Evolutionary conservation across 495 filamentous ascomycete genomes (phyloP), one percentile per base, ranked within the genome.

Genomic region (Daldinia vernicosa): DNA sequence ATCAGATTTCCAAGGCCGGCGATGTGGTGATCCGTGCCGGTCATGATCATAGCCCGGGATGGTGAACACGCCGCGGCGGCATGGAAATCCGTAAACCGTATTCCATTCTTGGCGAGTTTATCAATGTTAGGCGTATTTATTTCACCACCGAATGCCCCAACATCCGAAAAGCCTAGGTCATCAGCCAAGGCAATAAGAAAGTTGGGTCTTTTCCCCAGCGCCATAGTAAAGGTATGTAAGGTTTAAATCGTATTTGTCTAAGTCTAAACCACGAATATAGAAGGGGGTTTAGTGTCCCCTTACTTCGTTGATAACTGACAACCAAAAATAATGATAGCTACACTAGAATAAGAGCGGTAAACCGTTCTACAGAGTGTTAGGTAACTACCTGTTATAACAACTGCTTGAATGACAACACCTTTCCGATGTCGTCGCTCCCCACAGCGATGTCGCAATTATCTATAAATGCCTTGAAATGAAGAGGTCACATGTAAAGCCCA

Each of bases 1-100:
- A 80, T 73, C 39, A 86, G 56, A 39, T 84, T 83, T 17, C 84
- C 84, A 0, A 86, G 70, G 8, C 83, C 82, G 15, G 84, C 81
- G 53, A 84, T 82, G 66, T 86, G 86, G 60, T 84, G 77, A 55
- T 87, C 87, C 3, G 86, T 88, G 4, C 85, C 85, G 3, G 82
- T 82, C 63, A 87, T 72, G 33, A 87, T 80, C 89, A 91, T 91
- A 40, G 88, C 85, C 9, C 87, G 81, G 6, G 86, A 87, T 24
- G 89, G 88, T 73, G 85, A 89, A 75, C 89, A 91, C 75, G 88
- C 87, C 24, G 88, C 86, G 7, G 88, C 87, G 11, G 87, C 85
- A 71, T 90, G 87, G 75, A 89, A 89, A 69, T 89, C 84, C 0
- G 88, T 89, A 71, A 90, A 88, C 17, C 85, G 83, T 27, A 90